phyloP scores from a whole-genome alignment of 2,329 filamentous ascomycete genomes.

The Epichloe uncinata region DNA sequence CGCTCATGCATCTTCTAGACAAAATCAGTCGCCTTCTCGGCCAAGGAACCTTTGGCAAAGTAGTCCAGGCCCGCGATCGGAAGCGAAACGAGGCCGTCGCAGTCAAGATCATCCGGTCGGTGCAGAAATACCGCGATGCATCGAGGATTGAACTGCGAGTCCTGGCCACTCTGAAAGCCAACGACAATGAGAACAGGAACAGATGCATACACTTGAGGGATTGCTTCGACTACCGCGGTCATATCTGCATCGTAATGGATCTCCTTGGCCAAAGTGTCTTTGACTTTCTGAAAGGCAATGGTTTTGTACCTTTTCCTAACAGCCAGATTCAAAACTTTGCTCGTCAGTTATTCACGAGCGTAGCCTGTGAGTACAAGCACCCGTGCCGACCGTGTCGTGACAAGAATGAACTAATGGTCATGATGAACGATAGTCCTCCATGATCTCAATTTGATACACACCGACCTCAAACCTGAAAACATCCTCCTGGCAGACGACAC shows the following conservation, averaged over 20 bases:
- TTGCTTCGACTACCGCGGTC: slow-evolving; percentile 92
- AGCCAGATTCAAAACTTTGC: slow-evolving; percentile 98
- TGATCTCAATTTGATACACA: slow-evolving; percentile 94
- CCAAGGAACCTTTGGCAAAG: slow-evolving; percentile 96
- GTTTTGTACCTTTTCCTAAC: slow-evolving; percentile 93
- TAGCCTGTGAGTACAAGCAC: slow-evolving; percentile 61
- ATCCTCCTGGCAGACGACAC: slow-evolving; percentile 52
- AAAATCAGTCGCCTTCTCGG: slow-evolving; percentile 80
- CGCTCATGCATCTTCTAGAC: slow-evolving; percentile 37
- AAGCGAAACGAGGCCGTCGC: slow-evolving; percentile 67
- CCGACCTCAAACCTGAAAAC: slow-evolving; percentile 60
- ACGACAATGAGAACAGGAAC: slow-evolving; percentile 85
- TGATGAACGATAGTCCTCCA: slow-evolving; percentile 55
- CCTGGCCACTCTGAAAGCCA: slow-evolving; percentile 78
- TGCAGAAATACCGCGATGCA: slow-evolving; percentile 95
- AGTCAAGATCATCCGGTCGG: slow-evolving; percentile 95
- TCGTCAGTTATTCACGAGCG: slow-evolving; percentile 90
- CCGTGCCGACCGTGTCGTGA: background rate
- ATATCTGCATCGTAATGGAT: slow-evolving; percentile 78
- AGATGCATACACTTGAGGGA: slow-evolving; percentile 93
- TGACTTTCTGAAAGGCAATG: slow-evolving; percentile 91
- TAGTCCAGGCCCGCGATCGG: slow-evolving; percentile 81
- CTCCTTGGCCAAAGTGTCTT: slow-evolving; percentile 90
- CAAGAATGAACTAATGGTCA: background rate
- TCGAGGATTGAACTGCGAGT: slow-evolving; percentile 90